Evolutionary conservation across 306 rosid species (phyloP).

Genomic region (Dicorynia guianensis): DNA sequence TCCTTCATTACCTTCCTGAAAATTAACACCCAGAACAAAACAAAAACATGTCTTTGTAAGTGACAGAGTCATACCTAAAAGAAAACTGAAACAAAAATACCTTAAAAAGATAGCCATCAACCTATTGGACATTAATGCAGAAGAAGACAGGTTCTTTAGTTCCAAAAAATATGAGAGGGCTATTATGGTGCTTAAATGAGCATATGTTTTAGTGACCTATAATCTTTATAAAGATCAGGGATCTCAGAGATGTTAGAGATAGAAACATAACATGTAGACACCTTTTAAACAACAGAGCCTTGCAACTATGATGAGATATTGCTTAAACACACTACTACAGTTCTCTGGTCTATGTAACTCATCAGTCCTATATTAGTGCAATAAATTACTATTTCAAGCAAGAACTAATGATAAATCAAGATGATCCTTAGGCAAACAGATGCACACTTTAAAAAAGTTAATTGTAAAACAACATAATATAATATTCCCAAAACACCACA

Average conservation of each 20-base stretch:
- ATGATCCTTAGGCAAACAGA: too few species aligned
- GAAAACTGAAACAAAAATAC: not conserved
- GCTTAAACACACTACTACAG: not conserved
- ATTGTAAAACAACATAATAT: not conserved
- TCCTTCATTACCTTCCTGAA: conserved; percentile 79
- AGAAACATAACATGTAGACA: conserved; percentile 59
- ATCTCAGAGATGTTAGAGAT: conserved; percentile 68
- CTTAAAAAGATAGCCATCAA: not conserved
- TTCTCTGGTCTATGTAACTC: not conserved
- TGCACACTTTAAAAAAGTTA: not conserved
- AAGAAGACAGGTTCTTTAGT: not conserved
- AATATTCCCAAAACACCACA: conserved; percentile 37
- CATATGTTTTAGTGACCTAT: conserved; percentile 48
- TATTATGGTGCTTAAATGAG: not conserved
- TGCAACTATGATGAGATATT: not conserved
- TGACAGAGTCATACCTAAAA: not conserved
- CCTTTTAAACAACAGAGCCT: not conserved
- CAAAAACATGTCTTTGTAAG: not conserved
- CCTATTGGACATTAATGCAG: not conserved
- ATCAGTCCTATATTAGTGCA: not conserved
- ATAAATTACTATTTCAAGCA: not conserved
- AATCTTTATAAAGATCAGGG: conserved; percentile 76
- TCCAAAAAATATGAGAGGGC: not conserved
- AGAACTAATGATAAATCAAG: conserved; percentile 4
- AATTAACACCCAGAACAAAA: not conserved